Base-by-base conservation (phyloP, 2,329 filamentous ascomycete genomes). In the Fusarium abutilonis region DNA sequence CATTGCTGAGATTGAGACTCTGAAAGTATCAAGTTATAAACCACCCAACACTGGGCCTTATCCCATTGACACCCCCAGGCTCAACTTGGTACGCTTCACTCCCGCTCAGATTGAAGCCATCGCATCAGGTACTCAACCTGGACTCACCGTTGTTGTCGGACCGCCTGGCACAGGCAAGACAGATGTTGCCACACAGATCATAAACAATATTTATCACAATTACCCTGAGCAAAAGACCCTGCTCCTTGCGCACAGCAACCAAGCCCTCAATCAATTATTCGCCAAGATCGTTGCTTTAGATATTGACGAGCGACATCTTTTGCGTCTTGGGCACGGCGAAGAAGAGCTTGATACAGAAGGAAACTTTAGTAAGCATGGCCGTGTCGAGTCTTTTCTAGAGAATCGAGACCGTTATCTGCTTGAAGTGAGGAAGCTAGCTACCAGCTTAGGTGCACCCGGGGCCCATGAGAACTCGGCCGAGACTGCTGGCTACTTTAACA, bases 131-230 rank as follows among this genome's bases (percentile, higher is more conserved):
- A 93, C 92, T 7, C 96, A 99, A 70, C 94, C 95, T 32, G 95
- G 96, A 17, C 82, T 99, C 47, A 97, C 94, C 1, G 86, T 99
- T 43, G 90, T 99, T 67, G 92, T 99, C 61, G 95, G 95, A 1
- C 95, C 95, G 50, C 95, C 95, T 8, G 95, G 95, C 51, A 99
- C 95, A 7, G 95, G 96, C 62, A 99, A 99, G 80, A 99, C 95
- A n/a, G 95, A 99, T 76, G 95, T 99, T 49, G 93, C 93, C 43
- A 97, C 94, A 5, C 95, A 99, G 76, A 96, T 98, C 74, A 99
- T 99, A 78, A 97, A 92, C 80, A 97, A 98, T 75, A 90, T 99
- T 68, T 99, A 99, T 73, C 94, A 98, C 80, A 97, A 98, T 77
- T 99, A 97, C 74, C 93, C 95, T 8, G 83, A 89, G 63, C 93